Conservation (phyloP, 2,329 filamentous ascomycete species). For the Gnomoniopsis sp. region DNA sequence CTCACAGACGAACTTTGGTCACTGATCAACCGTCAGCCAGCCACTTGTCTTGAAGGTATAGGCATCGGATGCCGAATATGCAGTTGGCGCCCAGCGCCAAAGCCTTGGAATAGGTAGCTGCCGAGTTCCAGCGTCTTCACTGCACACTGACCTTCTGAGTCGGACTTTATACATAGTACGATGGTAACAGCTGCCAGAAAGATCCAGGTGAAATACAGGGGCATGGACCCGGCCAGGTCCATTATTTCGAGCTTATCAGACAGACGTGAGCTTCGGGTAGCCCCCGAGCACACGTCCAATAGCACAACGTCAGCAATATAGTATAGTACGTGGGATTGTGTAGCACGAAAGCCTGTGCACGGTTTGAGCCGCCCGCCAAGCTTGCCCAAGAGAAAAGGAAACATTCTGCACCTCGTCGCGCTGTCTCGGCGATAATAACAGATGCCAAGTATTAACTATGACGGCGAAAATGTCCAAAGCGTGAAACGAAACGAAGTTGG, state of each 20-base stretch:
- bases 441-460: not conserved
- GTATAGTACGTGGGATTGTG: not conserved
- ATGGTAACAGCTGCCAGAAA: not conserved
- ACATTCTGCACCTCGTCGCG: not conserved
- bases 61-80: conserved; percentile 11
- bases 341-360: conserved; percentile 1
- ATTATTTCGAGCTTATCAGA: not conserved
- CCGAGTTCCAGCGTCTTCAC: not conserved
- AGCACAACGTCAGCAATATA: not conserved
- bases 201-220: not conserved
- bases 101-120: not conserved
- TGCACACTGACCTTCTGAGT: not conserved
- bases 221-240: not conserved
- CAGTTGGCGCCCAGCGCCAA: not conserved
- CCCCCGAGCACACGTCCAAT: not conserved
- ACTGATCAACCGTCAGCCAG: not conserved
- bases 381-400: conserved; percentile 1
- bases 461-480: not conserved
- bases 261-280: not conserved
- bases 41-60: not conserved
- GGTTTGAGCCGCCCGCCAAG: conserved; percentile 11
- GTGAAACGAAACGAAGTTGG: conserved; percentile 5
- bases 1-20: not conserved
- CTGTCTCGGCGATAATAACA: not conserved
- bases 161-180: not conserved